Evolutionary conservation across 306 rosid genomes (phyloP), one percentile per base, ranked within the genome.

Genomic region (Dryas alaskensis): DNA sequence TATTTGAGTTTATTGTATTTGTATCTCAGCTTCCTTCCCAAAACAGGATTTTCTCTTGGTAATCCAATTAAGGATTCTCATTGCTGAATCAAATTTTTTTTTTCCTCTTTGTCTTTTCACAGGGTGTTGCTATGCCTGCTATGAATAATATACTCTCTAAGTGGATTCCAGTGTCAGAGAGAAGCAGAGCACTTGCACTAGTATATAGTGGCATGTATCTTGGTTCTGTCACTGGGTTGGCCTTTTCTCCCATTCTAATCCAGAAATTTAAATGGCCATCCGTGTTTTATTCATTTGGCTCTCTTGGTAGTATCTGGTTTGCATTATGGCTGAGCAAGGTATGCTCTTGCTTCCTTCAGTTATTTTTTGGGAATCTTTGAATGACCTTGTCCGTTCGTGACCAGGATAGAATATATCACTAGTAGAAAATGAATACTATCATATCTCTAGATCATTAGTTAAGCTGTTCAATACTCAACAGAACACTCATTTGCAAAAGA

Each of bases 101-200:
- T 40, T 5, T 37, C 52, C 50, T 22, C 40, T 17, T 16, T 16
- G 54, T 76, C 55, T 78, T 47, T 69, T 80, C 76, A 77, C 88
- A 93, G 98, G 98, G 98, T 85, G 98, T 93, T 84, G 98, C 98
- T 22, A 93, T 93, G 98, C 98, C 98, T 80, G 98, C 98, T 17
- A 93, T 93, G 98, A 93, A 93, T 81, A 93, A 93, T 85, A 64
- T 93, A 1, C 88, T 93, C 66, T 91, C 97, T 55, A 91, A 91
- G 86, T 93, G 98, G 98, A 79, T 93, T 84, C 98, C 98, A 3
- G 96, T 93, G 70, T 89, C 98, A 10, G 98, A 93, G 93, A 87
- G 98, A 81, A 93, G 98, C 88, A 87, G 97, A 83, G 90, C 98
- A 59, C 96, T 93, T 78, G 91, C 98, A 37, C 86, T 93, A 13